Conservation (phyloP, 164 flowering plant genomes). For the Kalanchoe fedtschenkoi region DNA sequence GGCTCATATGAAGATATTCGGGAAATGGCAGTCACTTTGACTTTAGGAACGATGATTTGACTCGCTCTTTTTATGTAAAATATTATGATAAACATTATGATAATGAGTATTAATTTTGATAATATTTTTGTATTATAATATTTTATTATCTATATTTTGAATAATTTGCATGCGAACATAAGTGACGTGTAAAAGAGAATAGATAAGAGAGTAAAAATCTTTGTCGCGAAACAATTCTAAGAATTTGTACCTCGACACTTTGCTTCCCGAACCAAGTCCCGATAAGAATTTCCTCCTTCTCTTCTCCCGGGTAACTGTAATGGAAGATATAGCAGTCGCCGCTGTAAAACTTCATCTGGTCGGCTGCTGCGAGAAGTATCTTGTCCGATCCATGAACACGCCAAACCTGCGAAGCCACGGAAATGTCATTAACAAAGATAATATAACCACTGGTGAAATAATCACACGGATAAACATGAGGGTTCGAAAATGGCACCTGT, state of each 20-base stretch:
- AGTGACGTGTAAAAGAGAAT: no score
- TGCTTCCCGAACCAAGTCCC: constrained; percentile 98
- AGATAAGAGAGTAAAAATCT: no score
- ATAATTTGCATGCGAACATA: no score
- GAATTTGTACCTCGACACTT: constrained; percentile 86
- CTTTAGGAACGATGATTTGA: no score
- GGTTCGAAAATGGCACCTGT: constrained; percentile 44
- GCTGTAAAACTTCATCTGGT: constrained; percentile 78
- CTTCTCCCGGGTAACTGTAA: constrained; percentile 89
- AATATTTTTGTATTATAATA: no score
- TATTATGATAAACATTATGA: no score
- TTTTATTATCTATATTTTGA: no score
- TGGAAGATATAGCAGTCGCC: constrained; percentile 97
- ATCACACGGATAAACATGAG: not conserved
- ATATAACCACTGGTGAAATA: not conserved
- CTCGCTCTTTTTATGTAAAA: no score
- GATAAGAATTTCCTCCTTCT: constrained; percentile 71
- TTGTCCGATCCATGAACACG: constrained; percentile 72
- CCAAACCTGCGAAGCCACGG: constrained; percentile 69
- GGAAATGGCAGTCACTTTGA: no score
- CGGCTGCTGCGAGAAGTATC: constrained; percentile 52
- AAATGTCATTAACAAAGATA: constrained; percentile 5
- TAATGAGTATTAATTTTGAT: no score
- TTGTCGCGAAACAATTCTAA: no score
- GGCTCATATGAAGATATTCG: no score